Evolutionary conservation across 257 asterid species (phyloP).

Genomic region (Plantago elongata): DNA sequence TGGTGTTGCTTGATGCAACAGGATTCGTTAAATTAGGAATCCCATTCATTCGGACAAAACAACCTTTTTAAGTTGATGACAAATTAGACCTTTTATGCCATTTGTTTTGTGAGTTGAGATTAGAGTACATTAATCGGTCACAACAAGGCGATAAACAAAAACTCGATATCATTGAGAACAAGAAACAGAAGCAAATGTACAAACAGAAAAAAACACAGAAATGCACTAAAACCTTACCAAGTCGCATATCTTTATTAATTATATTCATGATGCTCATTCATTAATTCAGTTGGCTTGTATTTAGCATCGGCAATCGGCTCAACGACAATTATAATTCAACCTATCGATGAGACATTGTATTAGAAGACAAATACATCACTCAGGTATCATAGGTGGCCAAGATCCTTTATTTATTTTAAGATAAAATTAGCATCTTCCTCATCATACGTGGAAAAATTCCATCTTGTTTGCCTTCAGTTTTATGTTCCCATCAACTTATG

Average conservation of each 20-base stretch:
- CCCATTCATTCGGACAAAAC: neutral
- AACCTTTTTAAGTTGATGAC: neutral
- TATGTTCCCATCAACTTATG: neutral
- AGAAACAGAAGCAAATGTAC: neutral
- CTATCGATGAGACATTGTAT: neutral
- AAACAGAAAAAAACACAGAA: neutral
- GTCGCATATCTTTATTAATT: too few relatives aligned
- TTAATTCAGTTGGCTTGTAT: too few relatives aligned
- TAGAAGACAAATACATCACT: neutral
- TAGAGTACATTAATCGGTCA: neutral
- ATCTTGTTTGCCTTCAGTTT: neutral
- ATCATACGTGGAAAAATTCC: slow-evolving; percentile 20
- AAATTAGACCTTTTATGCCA: neutral
- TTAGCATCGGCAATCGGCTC: neutral
- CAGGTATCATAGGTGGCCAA: slow-evolving; percentile 41
- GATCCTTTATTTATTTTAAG: slow-evolving; percentile 29
- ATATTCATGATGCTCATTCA: too few relatives aligned
- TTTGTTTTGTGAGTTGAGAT: too few relatives aligned
- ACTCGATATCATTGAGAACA: neutral
- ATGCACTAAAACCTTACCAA: neutral
- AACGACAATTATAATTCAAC: too few relatives aligned
- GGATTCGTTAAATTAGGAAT: too few relatives aligned
- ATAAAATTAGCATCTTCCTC: slow-evolving; percentile 30
- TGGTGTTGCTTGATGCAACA: too few relatives aligned
- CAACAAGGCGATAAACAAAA: neutral